phyloP scores from a whole-genome alignment of 768 basidiomycete genomes.

The Naematelia aurantialba region DNA sequence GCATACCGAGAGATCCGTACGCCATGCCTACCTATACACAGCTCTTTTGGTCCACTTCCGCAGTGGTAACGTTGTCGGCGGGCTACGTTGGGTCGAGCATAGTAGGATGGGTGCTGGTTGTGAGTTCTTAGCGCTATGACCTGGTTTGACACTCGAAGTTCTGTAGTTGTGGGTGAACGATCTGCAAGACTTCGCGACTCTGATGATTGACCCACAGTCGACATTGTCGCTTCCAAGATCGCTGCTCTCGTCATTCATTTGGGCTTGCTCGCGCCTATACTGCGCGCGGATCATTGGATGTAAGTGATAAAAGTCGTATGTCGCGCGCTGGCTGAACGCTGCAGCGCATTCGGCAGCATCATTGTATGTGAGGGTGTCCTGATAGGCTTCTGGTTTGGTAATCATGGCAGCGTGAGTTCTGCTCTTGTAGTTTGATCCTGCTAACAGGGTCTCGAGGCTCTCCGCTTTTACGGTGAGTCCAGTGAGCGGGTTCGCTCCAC shows the following conservation, averaged over 20 bases:
- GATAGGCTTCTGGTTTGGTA: constrained; percentile 92
- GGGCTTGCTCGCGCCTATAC: constrained; percentile 77
- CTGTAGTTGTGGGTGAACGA: constrained; percentile 26
- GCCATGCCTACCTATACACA: constrained; percentile 43
- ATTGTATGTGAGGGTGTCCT: constrained; percentile 77
- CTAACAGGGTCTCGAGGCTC: constrained; percentile 21
- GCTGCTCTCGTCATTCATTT: constrained; percentile 85
- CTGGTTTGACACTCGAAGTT: constrained; percentile 17
- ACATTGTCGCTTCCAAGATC: constrained; percentile 85
- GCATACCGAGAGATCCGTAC: constrained; percentile 39
- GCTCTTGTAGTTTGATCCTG: neutral
- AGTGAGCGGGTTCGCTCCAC: neutral
- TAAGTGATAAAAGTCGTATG: constrained; percentile 52
- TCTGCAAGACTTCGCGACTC: too few species aligned
- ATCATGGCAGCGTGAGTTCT: constrained; percentile 65
- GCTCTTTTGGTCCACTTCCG: constrained; percentile 43
- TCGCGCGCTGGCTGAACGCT: constrained; percentile 3
- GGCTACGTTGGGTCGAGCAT: constrained; percentile 46
- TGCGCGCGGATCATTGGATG: constrained; percentile 86
- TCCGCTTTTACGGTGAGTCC: constrained; percentile 75
- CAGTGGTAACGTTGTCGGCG: constrained; percentile 43
- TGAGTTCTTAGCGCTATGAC: constrained; percentile 25
- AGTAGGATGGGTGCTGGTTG: constrained; percentile 45
- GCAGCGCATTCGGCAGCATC: constrained; percentile 79
- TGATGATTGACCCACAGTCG: constrained; percentile 43